Base-by-base conservation (phyloP, 1,284 basidiomycete species). In the Irpex rosettiformis region DNA sequence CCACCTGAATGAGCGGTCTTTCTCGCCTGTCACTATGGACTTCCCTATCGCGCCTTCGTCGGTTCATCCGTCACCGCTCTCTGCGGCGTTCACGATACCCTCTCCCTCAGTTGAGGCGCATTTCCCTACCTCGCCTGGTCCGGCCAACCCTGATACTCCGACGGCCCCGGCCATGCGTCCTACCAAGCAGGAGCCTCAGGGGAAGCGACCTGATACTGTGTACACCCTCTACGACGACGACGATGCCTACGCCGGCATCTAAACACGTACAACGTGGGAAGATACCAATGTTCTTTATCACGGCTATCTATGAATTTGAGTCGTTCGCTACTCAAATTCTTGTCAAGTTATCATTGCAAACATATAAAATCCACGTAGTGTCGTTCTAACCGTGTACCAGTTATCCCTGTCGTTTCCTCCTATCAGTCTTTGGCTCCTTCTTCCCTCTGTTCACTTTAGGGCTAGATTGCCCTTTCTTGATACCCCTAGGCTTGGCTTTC, bases 181-280 rank as follows among this genome's bases (percentile, higher is more conserved):
- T 53, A 11, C 28, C n/a, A 45, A 13, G 37, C 58, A 54, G 22
- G 51, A 49, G 24, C 55, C 62, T 5, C 49, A 54, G 13, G 45
- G 53, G 16, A 69, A 69, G 62, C 72, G 78, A 55, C 79, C 78
- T 1, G 65, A 69, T 25, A 77, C 80, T 49, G 71, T 76, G 49
- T 79, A 81, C 61, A 82, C 83, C 22, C 59, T 85, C 60, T 86
- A 86, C 63, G 77, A 83, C 63, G 78, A 80, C 30, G 80, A 81
- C n/a, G 86, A 88, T 61, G 84, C 81, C 42, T 88, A 88, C 63
- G 83, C 77, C 29, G 86, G 86, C 33, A 79, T 88, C 67, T 87
- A 72, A 76, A 59, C 18, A 27, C 47, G 13, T 40, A 5, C 8
- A 5, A 49, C 40, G 47, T 21, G 56, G 24, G 30, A 49, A 61